These are phyloP conservation scores for Aspergillus bridgeri DNA, from an alignment of 495 filamentous ascomycete species.

Conservation along the genomic window DNA sequence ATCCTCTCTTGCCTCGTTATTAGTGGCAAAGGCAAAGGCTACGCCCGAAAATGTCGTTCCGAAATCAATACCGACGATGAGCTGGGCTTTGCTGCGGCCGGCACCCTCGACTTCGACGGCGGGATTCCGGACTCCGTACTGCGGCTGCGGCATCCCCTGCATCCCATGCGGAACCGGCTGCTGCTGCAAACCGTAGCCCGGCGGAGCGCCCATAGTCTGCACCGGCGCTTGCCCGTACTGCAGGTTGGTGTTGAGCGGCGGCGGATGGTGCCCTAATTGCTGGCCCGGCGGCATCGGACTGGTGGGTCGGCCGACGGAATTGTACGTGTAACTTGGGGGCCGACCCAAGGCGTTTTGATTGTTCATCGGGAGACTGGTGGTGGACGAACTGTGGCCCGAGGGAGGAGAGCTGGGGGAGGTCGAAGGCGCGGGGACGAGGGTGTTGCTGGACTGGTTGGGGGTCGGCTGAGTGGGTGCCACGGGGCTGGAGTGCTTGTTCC, in stretches of 20 bases:
- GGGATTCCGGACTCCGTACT: constrained; percentile 49
- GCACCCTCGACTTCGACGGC: constrained; percentile 81
- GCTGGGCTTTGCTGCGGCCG: constrained; percentile 66
- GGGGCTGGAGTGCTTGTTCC: constrained; percentile 36
- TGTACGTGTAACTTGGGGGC: constrained; percentile 72
- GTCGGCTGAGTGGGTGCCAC: constrained; percentile 11
- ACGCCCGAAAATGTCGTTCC: constrained; percentile 79
- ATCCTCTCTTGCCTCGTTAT: constrained; percentile 72
- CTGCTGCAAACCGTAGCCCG: constrained; percentile 48
- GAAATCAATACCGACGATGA: constrained; percentile 73
- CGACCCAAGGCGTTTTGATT: constrained; percentile 45
- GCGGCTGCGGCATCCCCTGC: constrained; percentile 33
- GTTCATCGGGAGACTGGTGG: constrained; percentile 53
- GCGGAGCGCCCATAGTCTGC: constrained; percentile 50
- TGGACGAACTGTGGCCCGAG: constrained; percentile 46
- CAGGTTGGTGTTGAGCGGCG: constrained; percentile 64
- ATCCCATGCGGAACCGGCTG: constrained; percentile 41
- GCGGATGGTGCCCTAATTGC: constrained; percentile 66
- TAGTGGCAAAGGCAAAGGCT: constrained; percentile 75
- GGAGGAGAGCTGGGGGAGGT: constrained; percentile 37
- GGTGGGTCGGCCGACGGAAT: constrained; percentile 56
- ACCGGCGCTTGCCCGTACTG: constrained; percentile 53
- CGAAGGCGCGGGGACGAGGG: constrained; percentile 29
- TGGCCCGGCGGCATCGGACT: constrained; percentile 57
- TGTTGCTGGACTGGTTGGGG: constrained; percentile 19